Percentiles rank a stretch among this genome's conserved stretches.
These are phyloP conservation scores for Mallotus nudiflorus DNA, from an alignment of 345 rosid genomes.

Conservation along the genomic window DNA sequence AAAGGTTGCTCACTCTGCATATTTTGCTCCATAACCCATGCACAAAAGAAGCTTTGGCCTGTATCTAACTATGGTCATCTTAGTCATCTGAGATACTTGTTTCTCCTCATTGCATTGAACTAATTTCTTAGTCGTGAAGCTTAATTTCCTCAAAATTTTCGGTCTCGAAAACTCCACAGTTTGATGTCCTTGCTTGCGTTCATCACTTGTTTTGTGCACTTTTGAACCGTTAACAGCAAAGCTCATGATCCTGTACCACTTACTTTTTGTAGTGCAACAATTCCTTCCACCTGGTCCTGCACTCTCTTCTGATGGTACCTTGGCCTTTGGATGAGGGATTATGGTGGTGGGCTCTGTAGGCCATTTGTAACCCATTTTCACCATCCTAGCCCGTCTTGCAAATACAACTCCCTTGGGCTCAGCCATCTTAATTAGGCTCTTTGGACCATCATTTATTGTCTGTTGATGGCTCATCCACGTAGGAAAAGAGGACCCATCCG, in stretches of 20 bases:
- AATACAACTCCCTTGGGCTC: slow-evolving; percentile 27
- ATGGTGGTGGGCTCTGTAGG: not conserved
- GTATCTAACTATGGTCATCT: slow-evolving; percentile 22
- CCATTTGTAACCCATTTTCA: slow-evolving; percentile 23
- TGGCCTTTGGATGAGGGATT: not conserved
- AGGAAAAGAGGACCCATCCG: not conserved
- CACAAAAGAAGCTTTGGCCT: slow-evolving; percentile 46
- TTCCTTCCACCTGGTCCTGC: not conserved
- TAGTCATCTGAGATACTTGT: slow-evolving; percentile 20
- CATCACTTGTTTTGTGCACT: slow-evolving; percentile 14
- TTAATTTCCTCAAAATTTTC: slow-evolving; percentile 29
- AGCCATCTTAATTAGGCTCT: slow-evolving; percentile 7
- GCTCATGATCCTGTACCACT: slow-evolving; percentile 33
- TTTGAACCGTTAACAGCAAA: slow-evolving; percentile 26
- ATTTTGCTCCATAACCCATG: slow-evolving; percentile 34
- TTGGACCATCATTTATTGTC: not conserved
- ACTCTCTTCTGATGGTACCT: not conserved
- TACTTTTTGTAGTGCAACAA: slow-evolving; percentile 9
- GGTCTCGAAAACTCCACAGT: slow-evolving; percentile 18
- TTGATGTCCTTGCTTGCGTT: slow-evolving; percentile 15
- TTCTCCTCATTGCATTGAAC: slow-evolving; percentile 24
- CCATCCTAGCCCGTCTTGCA: slow-evolving; percentile 27
- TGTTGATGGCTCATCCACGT: not conserved
- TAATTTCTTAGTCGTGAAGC: slow-evolving; percentile 25
- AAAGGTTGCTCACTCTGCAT: slow-evolving; percentile 8